phyloP scores from a whole-genome alignment of 441 rosid genomes.

The Adansonia rubrostipa region DNA sequence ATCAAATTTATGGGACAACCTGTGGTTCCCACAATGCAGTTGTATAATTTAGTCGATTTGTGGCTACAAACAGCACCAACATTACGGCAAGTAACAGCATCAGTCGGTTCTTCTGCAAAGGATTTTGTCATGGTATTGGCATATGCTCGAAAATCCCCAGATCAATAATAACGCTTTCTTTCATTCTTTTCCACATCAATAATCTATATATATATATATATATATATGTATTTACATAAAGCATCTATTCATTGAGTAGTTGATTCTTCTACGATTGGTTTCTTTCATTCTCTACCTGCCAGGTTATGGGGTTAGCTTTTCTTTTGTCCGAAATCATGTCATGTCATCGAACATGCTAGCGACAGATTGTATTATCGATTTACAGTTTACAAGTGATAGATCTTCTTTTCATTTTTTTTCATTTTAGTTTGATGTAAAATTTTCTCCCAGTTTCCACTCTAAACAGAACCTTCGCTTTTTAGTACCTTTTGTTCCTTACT shows the following conservation, averaged over 20 bases:
- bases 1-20: conserved; percentile 86
- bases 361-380: not conserved
- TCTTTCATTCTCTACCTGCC: not conserved
- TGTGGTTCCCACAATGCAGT: conserved; percentile 66
- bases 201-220: not conserved
- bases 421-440: no score
- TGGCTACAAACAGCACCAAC: conserved; percentile 68
- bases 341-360: not conserved
- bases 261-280: not conserved
- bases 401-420: not conserved
- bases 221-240: conserved; percentile 18
- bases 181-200: conserved; percentile 15
- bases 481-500: no score
- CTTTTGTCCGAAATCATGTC: not conserved
- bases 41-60: conserved; percentile 68
- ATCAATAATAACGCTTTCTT: conserved; percentile 23
- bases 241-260: not conserved
- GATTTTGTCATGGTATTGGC: conserved; percentile 88
- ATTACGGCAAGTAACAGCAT: conserved; percentile 55
- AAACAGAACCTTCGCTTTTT: no score
- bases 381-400: not conserved
- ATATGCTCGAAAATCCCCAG: conserved; percentile 56
- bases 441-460: no score
- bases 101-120: conserved; percentile 81
- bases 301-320: not conserved